Conservation (phyloP, 306 rosid genomes). For the Nissolia schottii region DNA sequence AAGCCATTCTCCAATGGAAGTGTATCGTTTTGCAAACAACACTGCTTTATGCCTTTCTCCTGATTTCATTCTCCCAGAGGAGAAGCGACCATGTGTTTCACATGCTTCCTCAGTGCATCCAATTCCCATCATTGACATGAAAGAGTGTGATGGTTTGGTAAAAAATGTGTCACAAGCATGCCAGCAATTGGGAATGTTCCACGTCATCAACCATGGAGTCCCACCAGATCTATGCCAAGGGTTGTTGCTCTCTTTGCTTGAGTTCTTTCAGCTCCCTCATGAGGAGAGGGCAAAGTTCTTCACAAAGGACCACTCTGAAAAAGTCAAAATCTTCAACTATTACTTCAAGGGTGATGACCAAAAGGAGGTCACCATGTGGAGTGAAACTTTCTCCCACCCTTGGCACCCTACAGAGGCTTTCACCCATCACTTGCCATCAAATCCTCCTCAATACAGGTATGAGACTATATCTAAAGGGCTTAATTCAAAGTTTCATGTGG, state of each 20-base stretch:
- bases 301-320: constrained; percentile 22
- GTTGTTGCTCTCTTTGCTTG: neutral
- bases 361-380: constrained; percentile 33
- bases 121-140: constrained; percentile 40
- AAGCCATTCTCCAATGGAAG: neutral
- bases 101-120: constrained; percentile 11
- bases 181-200: constrained; percentile 33
- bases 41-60: constrained; percentile 18
- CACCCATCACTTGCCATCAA: constrained; percentile 30
- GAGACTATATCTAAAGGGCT: neutral
- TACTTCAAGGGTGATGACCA: constrained; percentile 16
- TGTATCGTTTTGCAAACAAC: constrained; percentile 27
- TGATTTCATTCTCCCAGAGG: constrained; percentile 36
- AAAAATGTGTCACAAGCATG: constrained; percentile 31
- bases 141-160: constrained; percentile 2
- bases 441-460: constrained; percentile 35
- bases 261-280: constrained; percentile 39
- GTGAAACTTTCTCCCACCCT: constrained; percentile 41
- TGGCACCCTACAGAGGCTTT: constrained; percentile 31
- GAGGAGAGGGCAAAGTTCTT: constrained; percentile 27
- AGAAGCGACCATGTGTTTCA: constrained; percentile 33
- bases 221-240: constrained; percentile 23
- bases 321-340: constrained; percentile 30
- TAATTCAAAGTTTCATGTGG: neutral
- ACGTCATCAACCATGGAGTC: constrained; percentile 42